Conservation (phyloP, 768 basidiomycete species). For the Trametes cubensis region DNA sequence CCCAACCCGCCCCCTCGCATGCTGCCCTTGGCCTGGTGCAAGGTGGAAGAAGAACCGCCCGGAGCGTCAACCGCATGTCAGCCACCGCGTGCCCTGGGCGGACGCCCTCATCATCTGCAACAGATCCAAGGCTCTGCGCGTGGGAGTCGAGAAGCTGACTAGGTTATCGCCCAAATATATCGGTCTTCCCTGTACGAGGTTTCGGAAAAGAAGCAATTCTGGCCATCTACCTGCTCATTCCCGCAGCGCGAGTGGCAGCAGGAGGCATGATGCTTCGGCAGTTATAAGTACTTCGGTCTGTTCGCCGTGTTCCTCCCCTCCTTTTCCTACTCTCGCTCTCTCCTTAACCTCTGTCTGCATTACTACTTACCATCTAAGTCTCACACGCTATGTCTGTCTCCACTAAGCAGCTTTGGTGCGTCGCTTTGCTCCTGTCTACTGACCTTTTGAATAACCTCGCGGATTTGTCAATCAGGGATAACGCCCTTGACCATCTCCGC, state of each 20-base stretch:
- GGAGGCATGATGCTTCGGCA: conserved; percentile 35
- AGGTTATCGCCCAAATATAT: conserved; percentile 24
- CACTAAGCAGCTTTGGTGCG: conserved; percentile 68
- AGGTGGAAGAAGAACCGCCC: not conserved
- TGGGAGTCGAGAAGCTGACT: conserved; percentile 27
- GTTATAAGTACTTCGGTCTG: conserved; percentile 33
- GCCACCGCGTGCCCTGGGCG: conserved; percentile 18
- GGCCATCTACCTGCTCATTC: conserved; percentile 33
- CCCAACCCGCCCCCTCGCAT: no score
- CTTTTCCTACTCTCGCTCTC: conserved; percentile 23
- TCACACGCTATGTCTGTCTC: conserved; percentile 27
- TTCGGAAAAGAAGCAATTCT: conserved; percentile 27
- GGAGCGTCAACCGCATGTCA: conserved; percentile 16
- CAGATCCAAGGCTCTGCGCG: conserved; percentile 26
- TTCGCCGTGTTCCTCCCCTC: conserved; percentile 28
- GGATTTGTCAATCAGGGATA: conserved; percentile 49
- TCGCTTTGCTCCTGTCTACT: conserved; percentile 20
- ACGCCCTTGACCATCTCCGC: conserved; percentile 61
- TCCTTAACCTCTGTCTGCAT: conserved; percentile 11
- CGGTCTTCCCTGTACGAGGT: conserved; percentile 21
- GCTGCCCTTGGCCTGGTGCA: not conserved
- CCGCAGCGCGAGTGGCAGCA: conserved; percentile 30
- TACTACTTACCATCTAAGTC: conserved; percentile 7
- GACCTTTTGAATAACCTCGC: not conserved
- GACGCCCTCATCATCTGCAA: conserved; percentile 22